phyloP scores from a whole-genome alignment of 257 asterid species.

The Solanum pinnatisectum region DNA sequence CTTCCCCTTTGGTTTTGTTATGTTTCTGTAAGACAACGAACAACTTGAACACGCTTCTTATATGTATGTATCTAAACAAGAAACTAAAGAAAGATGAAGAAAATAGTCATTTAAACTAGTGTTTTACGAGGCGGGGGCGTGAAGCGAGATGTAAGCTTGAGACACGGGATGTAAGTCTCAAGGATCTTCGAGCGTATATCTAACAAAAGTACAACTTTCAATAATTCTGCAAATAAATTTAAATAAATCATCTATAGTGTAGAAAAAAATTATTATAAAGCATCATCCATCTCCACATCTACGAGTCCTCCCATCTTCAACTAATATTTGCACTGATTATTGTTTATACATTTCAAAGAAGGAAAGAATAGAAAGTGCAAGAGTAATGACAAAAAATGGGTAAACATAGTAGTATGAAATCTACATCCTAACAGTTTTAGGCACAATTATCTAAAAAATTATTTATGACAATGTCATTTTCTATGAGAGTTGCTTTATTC shows the following conservation, averaged over 20 bases:
- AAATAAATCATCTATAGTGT: neutral
- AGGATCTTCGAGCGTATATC: no score
- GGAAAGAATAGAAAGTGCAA: neutral
- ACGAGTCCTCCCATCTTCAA: neutral
- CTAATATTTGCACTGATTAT: neutral
- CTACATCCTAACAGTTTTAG: no score
- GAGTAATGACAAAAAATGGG: no score
- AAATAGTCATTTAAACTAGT: neutral
- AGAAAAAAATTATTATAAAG: no score
- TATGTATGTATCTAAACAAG: neutral
- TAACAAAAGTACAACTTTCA: neutral
- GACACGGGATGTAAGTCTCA: neutral
- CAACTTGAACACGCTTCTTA: neutral
- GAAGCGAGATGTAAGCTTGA: neutral
- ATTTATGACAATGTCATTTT: no score
- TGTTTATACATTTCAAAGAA: no score
- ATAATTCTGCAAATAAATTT: no score
- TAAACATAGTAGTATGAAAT: no score
- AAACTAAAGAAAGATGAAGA: neutral
- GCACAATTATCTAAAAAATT: no score
- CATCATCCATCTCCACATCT: neutral
- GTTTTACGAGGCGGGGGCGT: neutral
- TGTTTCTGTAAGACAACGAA: neutral
- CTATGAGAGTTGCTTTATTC: neutral
- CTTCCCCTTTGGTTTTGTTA: neutral